These are phyloP conservation scores for Hanseniaspora meyeri DNA, from an alignment of 805 yeast species.

Conservation along the genomic window DNA sequence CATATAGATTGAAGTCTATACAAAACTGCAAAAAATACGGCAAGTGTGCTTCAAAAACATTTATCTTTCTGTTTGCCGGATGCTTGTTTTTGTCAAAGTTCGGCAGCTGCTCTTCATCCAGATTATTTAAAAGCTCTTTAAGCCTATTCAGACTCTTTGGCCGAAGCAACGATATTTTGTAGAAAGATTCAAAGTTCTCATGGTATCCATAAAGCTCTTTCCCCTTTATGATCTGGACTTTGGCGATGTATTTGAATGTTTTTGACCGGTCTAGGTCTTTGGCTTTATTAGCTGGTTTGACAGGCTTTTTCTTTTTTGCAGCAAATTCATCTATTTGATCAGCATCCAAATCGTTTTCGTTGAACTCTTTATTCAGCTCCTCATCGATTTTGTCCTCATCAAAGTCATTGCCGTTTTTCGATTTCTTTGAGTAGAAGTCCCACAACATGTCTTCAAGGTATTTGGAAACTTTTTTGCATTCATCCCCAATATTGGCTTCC, in stretches of 20 bases:
- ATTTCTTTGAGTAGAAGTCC: constrained; percentile 29
- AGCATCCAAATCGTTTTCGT: constrained; percentile 1
- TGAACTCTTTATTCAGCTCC: constrained; percentile 1
- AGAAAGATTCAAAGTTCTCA: constrained; percentile 48
- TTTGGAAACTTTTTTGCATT: constrained; percentile 31
- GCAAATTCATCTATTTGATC: neutral
- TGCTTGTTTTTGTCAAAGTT: constrained; percentile 28
- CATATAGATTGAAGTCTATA: constrained; percentile 70
- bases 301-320: constrained; percentile 6
- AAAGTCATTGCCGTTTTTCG: constrained; percentile 3
- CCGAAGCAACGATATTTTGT: constrained; percentile 55
- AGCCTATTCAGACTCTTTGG: constrained; percentile 49
- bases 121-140: constrained; percentile 34
- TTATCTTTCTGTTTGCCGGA: constrained; percentile 29
- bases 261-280: constrained; percentile 5
- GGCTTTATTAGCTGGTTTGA: neutral
- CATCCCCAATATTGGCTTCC: constrained; percentile 20
- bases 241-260: constrained; percentile 38
- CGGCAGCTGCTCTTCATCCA: constrained; percentile 15
- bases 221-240: constrained; percentile 55
- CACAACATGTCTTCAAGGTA: constrained; percentile 36
- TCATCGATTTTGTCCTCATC: constrained; percentile 8
- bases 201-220: constrained; percentile 77
- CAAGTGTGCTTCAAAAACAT: constrained; percentile 68
- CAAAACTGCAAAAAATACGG: constrained; percentile 67